Conservation (phyloP, 148 eudicot species). For the Spergularia marina region DNA sequence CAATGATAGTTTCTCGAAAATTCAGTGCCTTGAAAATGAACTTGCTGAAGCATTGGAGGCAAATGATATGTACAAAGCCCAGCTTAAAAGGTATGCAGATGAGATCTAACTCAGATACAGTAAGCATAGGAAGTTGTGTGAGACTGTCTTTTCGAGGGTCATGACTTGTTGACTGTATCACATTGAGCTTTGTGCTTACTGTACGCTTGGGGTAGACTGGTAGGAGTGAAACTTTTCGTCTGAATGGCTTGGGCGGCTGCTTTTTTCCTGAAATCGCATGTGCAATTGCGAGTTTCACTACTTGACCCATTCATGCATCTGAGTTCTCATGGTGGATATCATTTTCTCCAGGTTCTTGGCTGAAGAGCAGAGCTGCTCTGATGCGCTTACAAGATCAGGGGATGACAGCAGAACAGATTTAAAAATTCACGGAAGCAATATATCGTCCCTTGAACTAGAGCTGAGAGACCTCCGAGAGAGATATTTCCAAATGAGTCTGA, state of each 20-base stretch:
- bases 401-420: constrained; percentile 34
- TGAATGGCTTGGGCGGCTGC: not conserved
- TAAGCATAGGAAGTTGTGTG: no score
- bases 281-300: not conserved
- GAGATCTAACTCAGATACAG: not conserved
- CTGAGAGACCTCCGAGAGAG: constrained; percentile 74
- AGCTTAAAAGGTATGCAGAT: constrained; percentile 55
- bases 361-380: constrained; percentile 36
- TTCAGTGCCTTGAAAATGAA: constrained; percentile 58
- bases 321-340: not conserved
- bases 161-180: not conserved
- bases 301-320: not conserved
- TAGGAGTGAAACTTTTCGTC: not conserved
- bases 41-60: constrained; percentile 70
- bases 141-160: not conserved
- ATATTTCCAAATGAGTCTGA: constrained; percentile 80
- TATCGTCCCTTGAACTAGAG: constrained; percentile 59
- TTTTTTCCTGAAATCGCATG: not conserved
- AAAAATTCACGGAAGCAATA: constrained; percentile 35
- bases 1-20: constrained; percentile 35
- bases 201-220: not conserved
- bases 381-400: constrained; percentile 24
- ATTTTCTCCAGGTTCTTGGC: constrained; percentile 39
- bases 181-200: not conserved
- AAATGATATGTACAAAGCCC: constrained; percentile 53